Base-by-base conservation (phyloP, 768 basidiomycete species). In the Leccinellum albellum region DNA sequence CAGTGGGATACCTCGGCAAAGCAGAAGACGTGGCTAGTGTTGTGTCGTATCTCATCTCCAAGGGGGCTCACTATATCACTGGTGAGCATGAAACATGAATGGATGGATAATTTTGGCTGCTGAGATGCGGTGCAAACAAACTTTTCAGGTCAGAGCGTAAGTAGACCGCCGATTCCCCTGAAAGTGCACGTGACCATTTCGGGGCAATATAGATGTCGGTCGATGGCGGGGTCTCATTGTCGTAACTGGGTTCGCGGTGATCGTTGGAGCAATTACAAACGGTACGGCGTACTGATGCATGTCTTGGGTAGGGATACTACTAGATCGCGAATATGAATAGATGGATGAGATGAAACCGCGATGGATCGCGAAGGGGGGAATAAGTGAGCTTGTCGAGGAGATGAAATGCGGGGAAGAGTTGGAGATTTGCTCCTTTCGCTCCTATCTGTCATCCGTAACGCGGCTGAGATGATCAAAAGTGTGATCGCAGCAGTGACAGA, bases 1-100 rank as follows among this genome's bases (percentile, higher is more conserved):
- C 54, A 24, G 44, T 58, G 13, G 50, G 64, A 21, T 57, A 61
- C 48, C 45, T 58, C 10, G 61, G 59, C 17, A 59, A 54, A 20
- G 29, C 62, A 2, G 60, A 63, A 21, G 64, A 70, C 21, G 62
- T 72, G 14, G 66, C 64, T 7, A 64, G 61, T n/a, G 29, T 69
- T 4, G 67, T 73, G 21, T 70, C 70, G 14, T 74, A 64, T 50
- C 59, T 76, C 13, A 69, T 64, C 21, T 68, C 72, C 17, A 69
- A 66, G 59, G 69, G 66, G 46, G 64, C 66, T 2, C 56, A 59
- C 47, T 68, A 65, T 28, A 66, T 72, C 26, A 69, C 66, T 4
- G 74, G 69, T 67, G 51, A 58, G 64, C 32, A 17, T 13, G 12
- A n/a, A 48, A 26, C 40, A 3, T 42, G 40, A 42, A 21, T 13